Percentiles rank a stretch among this genome's conserved stretches.
Evolutionary conservation across 176 grass and related monocot species (phyloP).

Genomic region (Alopecurus myosuroides): DNA sequence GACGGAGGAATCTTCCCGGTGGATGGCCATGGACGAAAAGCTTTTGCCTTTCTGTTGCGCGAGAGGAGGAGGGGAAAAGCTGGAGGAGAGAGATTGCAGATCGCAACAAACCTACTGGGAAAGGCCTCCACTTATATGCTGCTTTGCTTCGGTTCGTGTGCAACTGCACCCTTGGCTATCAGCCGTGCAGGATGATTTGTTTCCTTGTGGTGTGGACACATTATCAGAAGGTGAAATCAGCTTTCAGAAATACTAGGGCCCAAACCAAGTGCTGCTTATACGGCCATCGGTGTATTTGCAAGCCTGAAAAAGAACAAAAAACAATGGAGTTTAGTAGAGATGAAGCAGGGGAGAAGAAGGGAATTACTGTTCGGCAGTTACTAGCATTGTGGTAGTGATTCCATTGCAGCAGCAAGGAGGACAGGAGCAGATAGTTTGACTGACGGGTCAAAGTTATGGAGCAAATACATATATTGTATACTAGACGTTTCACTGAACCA

Average conservation of each 20-base stretch:
- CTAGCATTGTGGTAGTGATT: background rate
- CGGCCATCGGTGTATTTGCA: background rate
- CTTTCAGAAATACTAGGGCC: background rate
- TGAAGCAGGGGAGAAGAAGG: slow-evolving; percentile 21
- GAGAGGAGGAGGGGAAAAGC: slow-evolving; percentile 8
- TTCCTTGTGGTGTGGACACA: background rate
- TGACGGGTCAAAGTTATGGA: slow-evolving; percentile 31
- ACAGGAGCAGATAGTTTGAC: slow-evolving; percentile 28
- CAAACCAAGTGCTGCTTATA: background rate
- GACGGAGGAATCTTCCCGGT: slow-evolving; percentile 48
- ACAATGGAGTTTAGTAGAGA: background rate
- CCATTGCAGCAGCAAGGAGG: background rate
- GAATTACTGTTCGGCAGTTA: background rate
- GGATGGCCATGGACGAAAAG: slow-evolving; percentile 22
- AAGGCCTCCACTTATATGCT: background rate
- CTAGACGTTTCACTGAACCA: slow-evolving; percentile 9
- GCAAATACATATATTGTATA: slow-evolving; percentile 1
- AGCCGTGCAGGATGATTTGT: slow-evolving; percentile 16
- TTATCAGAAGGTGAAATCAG: background rate
- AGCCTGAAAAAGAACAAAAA: background rate
- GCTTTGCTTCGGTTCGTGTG: slow-evolving; percentile 20
- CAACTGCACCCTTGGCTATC: background rate
- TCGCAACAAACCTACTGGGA: slow-evolving; percentile 41
- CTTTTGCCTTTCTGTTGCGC: slow-evolving; percentile 36
- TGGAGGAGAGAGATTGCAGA: slow-evolving; percentile 16